Base-by-base conservation (phyloP, 768 basidiomycete genomes). In the Asterophora parasitica region DNA sequence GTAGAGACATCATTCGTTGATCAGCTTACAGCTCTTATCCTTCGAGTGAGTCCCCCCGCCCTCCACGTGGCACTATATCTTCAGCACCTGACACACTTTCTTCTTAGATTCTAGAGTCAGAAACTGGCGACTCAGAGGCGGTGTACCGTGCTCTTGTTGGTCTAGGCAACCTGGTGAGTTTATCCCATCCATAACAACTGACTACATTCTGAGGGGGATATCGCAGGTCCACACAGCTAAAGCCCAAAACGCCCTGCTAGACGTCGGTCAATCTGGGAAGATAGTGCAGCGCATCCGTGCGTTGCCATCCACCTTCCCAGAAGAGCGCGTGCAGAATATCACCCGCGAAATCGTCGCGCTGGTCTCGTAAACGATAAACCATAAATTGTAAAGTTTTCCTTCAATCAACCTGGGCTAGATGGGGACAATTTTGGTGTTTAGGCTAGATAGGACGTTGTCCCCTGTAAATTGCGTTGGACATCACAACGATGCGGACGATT, bases 101-200 rank as follows among this genome's bases (percentile, higher is more conserved):
- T 38, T 23, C 23, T 52, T 52, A 82, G 79, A 65, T 80, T 13
- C 59, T 79, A 36, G 63, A 67, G 65, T 68, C 71, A 45, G 76
- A 80, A 58, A 75, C 59, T 36, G 62, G 64, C 30, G 88, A 91
- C 47, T 68, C 81, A 8, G 88, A 91, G 56, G 78, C 84, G 3
- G 74, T 72, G 19, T 90, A 90, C 61, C 81, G 88, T 30, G 72
- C 79, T 7, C 66, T 83, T 9, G 85, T 88, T 23, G 88, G 78
- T 4, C 70, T 91, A 9, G 88, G 88, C 17, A 89, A 91, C 61
- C 61, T 79, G 27, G 88, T 88, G 53, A 57, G 78, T 63, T 42
- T 16, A 31, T 49, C 8, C 26, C 33, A 42, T 36, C 15, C 3
- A 34, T 31, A 23, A 23, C 23, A 12, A n/a, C 19, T 6, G 6